Evolutionary conservation across 441 rosid genomes (phyloP).

Genomic region (Pelargonium myrrhifolium): DNA sequence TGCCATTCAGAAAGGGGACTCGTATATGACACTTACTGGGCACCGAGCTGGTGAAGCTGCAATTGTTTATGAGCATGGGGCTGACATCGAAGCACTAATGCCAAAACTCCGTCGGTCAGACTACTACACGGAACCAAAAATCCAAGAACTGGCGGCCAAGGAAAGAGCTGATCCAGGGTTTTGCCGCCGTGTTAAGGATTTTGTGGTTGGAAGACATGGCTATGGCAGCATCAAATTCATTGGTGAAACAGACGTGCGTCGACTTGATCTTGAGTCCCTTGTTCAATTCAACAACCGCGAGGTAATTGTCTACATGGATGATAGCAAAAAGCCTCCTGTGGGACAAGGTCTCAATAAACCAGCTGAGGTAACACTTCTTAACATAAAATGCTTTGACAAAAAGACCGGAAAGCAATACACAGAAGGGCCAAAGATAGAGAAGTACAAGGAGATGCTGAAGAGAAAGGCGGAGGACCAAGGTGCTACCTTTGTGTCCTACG

Average conservation of each 20-base stretch:
- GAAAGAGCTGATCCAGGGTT: conserved; percentile 76
- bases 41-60: conserved; percentile 89
- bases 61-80: conserved; percentile 79
- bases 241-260: conserved; percentile 81
- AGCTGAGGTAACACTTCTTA: conserved; percentile 83
- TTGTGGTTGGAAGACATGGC: conserved; percentile 80
- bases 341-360: conserved; percentile 94
- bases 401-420: conserved; percentile 58
- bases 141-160: conserved; percentile 85
- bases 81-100: conserved; percentile 77
- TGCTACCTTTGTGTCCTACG: conserved; percentile 80
- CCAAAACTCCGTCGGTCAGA: conserved; percentile 74
- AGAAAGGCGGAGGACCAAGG: conserved; percentile 87
- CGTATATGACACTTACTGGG: conserved; percentile 51
- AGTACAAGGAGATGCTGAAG: conserved; percentile 76
- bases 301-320: conserved; percentile 91
- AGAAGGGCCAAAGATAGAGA: conserved; percentile 64
- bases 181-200: conserved; percentile 63
- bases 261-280: conserved; percentile 68
- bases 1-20: conserved; percentile 42
- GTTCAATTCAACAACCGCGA: conserved; percentile 81
- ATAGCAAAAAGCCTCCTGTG: conserved; percentile 74
- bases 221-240: conserved; percentile 79
- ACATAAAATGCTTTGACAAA: conserved; percentile 80
- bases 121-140: conserved; percentile 82